Base-by-base conservation (phyloP, 345 rosid genomes). In the Rhodomyrtus tomentosa region DNA sequence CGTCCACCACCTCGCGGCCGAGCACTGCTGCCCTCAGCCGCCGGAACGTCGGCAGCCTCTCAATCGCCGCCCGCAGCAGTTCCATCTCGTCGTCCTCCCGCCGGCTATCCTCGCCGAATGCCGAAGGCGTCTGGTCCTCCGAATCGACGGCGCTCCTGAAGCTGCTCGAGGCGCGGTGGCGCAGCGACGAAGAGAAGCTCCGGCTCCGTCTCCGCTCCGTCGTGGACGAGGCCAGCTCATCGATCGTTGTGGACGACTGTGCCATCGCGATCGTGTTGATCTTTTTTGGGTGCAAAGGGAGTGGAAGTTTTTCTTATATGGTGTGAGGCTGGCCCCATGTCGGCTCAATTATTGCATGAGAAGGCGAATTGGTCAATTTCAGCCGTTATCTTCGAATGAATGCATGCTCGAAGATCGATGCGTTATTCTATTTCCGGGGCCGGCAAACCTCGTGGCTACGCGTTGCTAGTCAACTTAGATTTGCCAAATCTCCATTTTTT, bases 61-160 rank as follows among this genome's bases (percentile, higher is more conserved):
- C 88, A n/a, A 89, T 87, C 0, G 91, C 92, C 2, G 86, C 92
- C 94, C 91, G 88, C 87, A 84, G 91, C 74, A 90, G 51, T 55
- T 86, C 88, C 54, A 85, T 36, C 49, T 88, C 91, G 5, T 87
- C 90, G 6, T 86, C 86, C 32, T 86, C 51, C 25, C 72, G 45
- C 79, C 2, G 25, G 25, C 25, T 4, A 36, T 68, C 79, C 6
- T 36, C 25, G 55, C 25, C 55, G 4, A 53, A 53, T 3, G 4
- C 24, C 10, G 4, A 53, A 20, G 55, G 24, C 79, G 0, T 20
- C 79, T 5, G 79, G 79, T 36, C 45, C 25, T 68, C 79, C 0
- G 45, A 36, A 21, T 68, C 45, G 20, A 24, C 22, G 45, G 1
- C 13, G 6, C 24, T 68, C 22, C 79, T 68, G 45, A 68, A 20